Evolutionary conservation across 208 protist species (phyloP), one percentile per base, ranked within the genome.

Genomic region (Perkinsela sp.): DNA sequence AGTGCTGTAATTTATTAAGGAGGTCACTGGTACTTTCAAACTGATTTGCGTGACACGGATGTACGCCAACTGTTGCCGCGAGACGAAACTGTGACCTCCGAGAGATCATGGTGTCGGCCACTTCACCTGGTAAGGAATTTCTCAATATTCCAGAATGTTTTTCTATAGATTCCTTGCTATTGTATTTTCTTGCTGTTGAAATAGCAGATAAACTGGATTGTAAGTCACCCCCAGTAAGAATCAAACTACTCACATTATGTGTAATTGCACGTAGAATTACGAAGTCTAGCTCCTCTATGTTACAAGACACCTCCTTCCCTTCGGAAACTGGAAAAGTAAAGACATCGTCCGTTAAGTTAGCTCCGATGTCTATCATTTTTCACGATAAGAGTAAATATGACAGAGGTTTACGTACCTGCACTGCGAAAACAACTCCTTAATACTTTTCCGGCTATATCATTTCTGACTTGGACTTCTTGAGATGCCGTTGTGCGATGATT

Each of bases 61-160:
- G 80, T 16, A 81, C 73, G 31, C 79, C 80, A 0, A 85, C 69
- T 6, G 79, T 85, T n/a, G 68, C 70, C 57, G 2, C n/a, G 2
- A 85, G 68, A 1, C 13, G 1, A 29, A 72, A 29, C 1, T 32
- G 40, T 77, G 67, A 65, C 30, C 67, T 22, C 13, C 48, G 66
- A 1, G 74, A 32, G 29, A 65, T 6, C 65, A n/a, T 68, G n/a
- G 66, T 68, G 22, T 16, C 22, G 32, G n/a, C 66, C 66, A 57
- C 16, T 28, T 68, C 48, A 65, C 16, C n/a, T n/a, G n/a, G n/a
- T n/a, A n/a, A n/a, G n/a, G n/a, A n/a, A n/a, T n/a, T 28, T 68
- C 15, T 28, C 66, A 28, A 28, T 68, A 2, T 28, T 30, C 66
- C 13, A 30, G 28, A 68, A 68, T 31, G 28, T 15, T 68, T 68